Conservation (phyloP, 2,329 filamentous ascomycete genomes). For the Fusarium papillatum region DNA sequence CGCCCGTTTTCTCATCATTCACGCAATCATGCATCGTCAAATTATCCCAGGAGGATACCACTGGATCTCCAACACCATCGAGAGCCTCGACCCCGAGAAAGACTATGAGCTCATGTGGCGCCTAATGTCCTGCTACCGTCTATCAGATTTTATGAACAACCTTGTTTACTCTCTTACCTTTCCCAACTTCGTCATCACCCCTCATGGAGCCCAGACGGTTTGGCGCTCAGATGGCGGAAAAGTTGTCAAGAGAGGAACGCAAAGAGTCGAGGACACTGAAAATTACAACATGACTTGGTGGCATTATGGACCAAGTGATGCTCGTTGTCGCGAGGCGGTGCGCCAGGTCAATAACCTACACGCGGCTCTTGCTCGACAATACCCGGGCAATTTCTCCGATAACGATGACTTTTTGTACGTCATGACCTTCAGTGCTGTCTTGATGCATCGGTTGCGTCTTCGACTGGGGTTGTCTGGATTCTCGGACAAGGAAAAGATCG, state of each 20-base stretch:
- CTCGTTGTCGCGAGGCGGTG: constrained; percentile 2
- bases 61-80: constrained; percentile 13
- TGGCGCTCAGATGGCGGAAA: constrained; percentile 21
- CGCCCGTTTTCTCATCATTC: background rate
- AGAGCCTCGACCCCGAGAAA: constrained; percentile 10
- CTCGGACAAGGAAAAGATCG: constrained; percentile 11
- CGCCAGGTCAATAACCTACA: constrained; percentile 11
- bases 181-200: constrained; percentile 14
- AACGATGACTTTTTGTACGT: constrained; percentile 19
- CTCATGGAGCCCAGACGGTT: constrained; percentile 5
- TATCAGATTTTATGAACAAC: constrained; percentile 16
- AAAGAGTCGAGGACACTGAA: constrained; percentile 18
- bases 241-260: background rate
- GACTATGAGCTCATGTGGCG: constrained; percentile 20
- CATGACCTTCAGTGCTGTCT: constrained; percentile 9
- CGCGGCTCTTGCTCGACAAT: constrained; percentile 1
- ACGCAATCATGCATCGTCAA: background rate
- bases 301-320: constrained; percentile 16
- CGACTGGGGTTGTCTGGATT: constrained; percentile 6
- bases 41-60: constrained; percentile 8
- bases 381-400: constrained; percentile 6
- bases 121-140: constrained; percentile 11
- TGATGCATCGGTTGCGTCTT: constrained; percentile 19
- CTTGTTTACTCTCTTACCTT: constrained; percentile 9
- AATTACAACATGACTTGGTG: constrained; percentile 18